phyloP scores from a whole-genome alignment of 2,329 filamentous ascomycete species.

The Sordariomycetes sp. region DNA sequence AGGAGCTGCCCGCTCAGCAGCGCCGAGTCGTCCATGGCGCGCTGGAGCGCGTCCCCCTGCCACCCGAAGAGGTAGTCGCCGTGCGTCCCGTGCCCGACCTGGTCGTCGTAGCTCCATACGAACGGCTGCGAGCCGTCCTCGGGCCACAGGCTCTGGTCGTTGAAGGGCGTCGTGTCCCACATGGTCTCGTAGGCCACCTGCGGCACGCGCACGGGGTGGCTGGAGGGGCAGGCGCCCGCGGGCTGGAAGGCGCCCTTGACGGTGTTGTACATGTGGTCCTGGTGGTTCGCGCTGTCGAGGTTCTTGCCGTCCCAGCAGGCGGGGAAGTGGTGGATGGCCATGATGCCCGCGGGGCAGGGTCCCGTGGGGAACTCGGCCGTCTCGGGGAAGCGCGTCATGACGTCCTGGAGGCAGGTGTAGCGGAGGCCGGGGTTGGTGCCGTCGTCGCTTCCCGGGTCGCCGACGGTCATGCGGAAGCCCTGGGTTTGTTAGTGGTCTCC shows the following conservation, averaged over 20 bases:
- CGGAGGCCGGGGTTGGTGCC: constrained; percentile 1
- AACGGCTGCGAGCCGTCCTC: constrained; percentile 9
- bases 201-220: constrained; percentile 22
- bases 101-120: constrained; percentile 10
- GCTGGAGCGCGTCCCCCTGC: constrained; percentile 6
- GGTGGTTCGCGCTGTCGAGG: constrained; percentile 39
- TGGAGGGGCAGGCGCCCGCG: constrained; percentile 22
- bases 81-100: constrained; percentile 23
- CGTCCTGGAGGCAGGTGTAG: constrained; percentile 3
- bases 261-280: constrained; percentile 33
- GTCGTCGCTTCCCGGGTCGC: constrained; percentile 37
- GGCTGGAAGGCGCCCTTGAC: constrained; percentile 1
- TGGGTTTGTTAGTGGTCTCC: constrained; percentile 14
- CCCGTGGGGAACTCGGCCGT: constrained; percentile 40
- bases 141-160: constrained; percentile 6
- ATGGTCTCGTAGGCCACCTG: constrained; percentile 33
- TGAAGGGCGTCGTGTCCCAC: constrained; percentile 35
- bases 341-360: constrained; percentile 39
- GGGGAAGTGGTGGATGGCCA: constrained; percentile 46
- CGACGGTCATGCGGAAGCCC: constrained; percentile 48
- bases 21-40: constrained; percentile 11
- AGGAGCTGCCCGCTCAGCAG: constrained; percentile 15
- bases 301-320: constrained; percentile 46
- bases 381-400: constrained; percentile 20
- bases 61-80: constrained; percentile 18